phyloP scores from a whole-genome alignment of 2,329 filamentous ascomycete species.

The Arthrobotrys sinensis region DNA sequence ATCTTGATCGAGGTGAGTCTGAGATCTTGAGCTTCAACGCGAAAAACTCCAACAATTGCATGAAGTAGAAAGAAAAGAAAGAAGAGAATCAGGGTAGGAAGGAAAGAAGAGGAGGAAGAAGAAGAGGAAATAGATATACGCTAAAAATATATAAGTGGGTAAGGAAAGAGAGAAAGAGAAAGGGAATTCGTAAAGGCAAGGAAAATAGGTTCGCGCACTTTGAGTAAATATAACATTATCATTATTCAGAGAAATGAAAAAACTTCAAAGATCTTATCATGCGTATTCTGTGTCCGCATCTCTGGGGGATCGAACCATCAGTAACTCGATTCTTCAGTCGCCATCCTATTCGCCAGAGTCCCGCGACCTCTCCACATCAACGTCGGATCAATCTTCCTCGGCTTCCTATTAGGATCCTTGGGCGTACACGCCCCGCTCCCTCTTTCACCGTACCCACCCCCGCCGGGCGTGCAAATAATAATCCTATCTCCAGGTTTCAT shows the following conservation, averaged over 20 bases:
- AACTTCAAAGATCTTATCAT: not conserved
- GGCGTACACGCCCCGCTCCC: slow-evolving; percentile 69
- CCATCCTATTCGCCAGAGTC: slow-evolving; percentile 70
- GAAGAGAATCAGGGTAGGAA: not conserved
- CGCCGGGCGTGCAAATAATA: slow-evolving; percentile 83
- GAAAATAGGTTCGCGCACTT: not conserved
- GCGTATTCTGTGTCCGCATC: slow-evolving; percentile 5
- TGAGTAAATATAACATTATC: not conserved
- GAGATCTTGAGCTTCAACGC: not conserved
- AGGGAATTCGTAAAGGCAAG: not conserved
- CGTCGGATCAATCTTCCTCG: slow-evolving; percentile 75
- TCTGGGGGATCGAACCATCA: not conserved
- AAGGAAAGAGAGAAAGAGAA: not conserved
- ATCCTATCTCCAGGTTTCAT: slow-evolving; percentile 85
- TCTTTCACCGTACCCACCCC: slow-evolving; percentile 74
- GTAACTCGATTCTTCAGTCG: slow-evolving; percentile 71
- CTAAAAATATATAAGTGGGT: not conserved
- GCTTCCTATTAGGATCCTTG: slow-evolving; percentile 71
- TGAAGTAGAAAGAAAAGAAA: not conserved
- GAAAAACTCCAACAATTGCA: no score
- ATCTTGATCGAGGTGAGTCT: not conserved
- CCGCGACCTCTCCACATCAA: slow-evolving; percentile 74
- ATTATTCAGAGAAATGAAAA: not conserved
- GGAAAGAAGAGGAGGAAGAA: not conserved
- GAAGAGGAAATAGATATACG: not conserved